phyloP scores from a whole-genome alignment of 2,329 filamentous ascomycete species.

The Akanthomyces lecanii region DNA sequence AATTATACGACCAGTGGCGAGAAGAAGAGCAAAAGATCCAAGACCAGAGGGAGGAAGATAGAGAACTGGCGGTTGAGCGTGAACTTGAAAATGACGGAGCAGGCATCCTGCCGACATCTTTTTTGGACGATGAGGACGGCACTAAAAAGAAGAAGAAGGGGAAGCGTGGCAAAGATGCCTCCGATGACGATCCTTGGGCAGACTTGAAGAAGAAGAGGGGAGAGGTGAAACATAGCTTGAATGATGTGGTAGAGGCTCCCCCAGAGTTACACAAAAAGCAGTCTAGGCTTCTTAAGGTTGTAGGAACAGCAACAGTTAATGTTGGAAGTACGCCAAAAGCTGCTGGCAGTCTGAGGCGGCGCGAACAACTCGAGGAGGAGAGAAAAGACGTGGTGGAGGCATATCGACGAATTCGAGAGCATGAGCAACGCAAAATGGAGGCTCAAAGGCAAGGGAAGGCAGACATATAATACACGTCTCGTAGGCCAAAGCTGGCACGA shows the following conservation, averaged over 20 bases:
- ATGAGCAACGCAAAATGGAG: conserved; percentile 34
- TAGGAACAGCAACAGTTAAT: conserved; percentile 30
- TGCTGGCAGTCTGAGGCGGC: conserved; percentile 35
- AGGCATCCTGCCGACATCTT: conserved; percentile 45
- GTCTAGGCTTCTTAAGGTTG: conserved; percentile 31
- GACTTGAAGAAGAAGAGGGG: conserved; percentile 64
- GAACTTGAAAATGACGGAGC: conserved; percentile 57
- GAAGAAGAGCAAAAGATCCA: conserved; percentile 61
- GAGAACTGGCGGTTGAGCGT: conserved; percentile 58
- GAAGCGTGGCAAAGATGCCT: conserved; percentile 46
- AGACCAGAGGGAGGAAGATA: conserved; percentile 61
- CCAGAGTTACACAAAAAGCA: conserved; percentile 60
- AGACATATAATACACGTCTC: background rate
- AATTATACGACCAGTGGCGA: conserved; percentile 73
- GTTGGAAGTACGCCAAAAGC: conserved; percentile 36
- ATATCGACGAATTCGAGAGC: conserved; percentile 36
- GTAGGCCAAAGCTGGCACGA: background rate
- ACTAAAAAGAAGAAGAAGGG: conserved; percentile 33
- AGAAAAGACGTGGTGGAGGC: conserved; percentile 35
- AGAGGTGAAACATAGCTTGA: conserved; percentile 40
- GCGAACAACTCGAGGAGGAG: conserved; percentile 36
- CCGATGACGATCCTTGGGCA: conserved; percentile 71
- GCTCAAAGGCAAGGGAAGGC: background rate
- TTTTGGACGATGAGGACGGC: conserved; percentile 38
- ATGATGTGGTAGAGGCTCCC: conserved; percentile 68